phyloP scores from a whole-genome alignment of 345 rosid species.

The Psidium friedrichsthalianum region DNA sequence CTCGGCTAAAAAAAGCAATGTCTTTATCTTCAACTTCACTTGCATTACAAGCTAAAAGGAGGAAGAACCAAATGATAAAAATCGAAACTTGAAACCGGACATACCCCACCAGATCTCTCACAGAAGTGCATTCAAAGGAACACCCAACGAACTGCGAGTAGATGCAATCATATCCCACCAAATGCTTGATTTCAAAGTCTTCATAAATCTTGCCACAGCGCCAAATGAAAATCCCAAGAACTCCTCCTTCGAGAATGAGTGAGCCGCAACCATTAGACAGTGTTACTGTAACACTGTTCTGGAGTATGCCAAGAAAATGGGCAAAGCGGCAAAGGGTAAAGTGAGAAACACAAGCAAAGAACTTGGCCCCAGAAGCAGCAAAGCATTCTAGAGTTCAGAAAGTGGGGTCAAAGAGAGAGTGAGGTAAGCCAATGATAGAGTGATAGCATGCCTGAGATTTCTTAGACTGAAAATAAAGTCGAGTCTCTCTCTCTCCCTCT shows the following conservation, averaged over 20 bases:
- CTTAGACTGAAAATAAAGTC: neutral
- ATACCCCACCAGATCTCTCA: slow-evolving; percentile 54
- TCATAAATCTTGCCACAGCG: neutral
- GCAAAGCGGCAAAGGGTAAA: neutral
- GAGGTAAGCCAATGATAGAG: slow-evolving; percentile 5
- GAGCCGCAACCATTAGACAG: neutral
- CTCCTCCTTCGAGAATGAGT: neutral
- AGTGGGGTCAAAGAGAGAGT: slow-evolving; percentile 7
- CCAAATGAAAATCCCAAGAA: neutral
- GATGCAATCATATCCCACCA: slow-evolving; percentile 22
- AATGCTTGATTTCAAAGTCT: slow-evolving; percentile 14
- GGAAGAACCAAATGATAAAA: neutral
- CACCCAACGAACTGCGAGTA: slow-evolving; percentile 16
- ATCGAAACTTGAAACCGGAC: slow-evolving; percentile 5
- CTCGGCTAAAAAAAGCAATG: neutral
- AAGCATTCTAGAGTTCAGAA: slow-evolving; percentile 7
- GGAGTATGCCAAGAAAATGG: neutral
- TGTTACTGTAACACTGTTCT: neutral
- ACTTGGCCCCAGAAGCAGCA: neutral
- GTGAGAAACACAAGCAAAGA: neutral
- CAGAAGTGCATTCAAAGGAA: slow-evolving; percentile 25
- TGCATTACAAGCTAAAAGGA: slow-evolving; percentile 42
- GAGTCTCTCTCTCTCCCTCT: neutral
- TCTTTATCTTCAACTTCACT: slow-evolving; percentile 45
- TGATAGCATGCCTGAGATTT: slow-evolving; percentile 1